A percentile compares a stretch with the other conserved stretches of the same genome.
These are phyloP conservation scores for Chamaecyparis obtusa DNA, from an alignment of 75 land plant species.

Conservation along the genomic window DNA sequence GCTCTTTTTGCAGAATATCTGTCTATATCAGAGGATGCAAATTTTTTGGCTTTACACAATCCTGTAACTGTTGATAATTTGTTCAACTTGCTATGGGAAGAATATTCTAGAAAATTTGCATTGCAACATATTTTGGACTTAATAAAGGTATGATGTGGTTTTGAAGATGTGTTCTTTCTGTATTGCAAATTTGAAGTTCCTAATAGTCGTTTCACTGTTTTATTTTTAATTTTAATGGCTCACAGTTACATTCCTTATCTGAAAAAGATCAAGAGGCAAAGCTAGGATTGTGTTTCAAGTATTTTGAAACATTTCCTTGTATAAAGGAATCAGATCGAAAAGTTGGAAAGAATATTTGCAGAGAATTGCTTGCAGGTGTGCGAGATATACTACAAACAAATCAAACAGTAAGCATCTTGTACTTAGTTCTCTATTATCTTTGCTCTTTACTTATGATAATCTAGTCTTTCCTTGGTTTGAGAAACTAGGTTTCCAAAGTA, in stretches of 20 bases:
- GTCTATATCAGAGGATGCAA: slow-evolving; percentile 60
- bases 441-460: neutral
- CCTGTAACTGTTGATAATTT: slow-evolving; percentile 59
- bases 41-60: slow-evolving; percentile 51
- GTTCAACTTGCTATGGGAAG: slow-evolving; percentile 87
- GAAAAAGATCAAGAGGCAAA: slow-evolving; percentile 74
- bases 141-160: slow-evolving; percentile 63
- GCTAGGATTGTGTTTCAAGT: slow-evolving; percentile 76
- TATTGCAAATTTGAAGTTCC: neutral
- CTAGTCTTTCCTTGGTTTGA: neutral
- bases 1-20: slow-evolving; percentile 66
- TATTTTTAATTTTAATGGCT: slow-evolving; percentile 4
- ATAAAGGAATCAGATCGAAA: slow-evolving; percentile 54
- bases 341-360: slow-evolving; percentile 46
- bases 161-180: slow-evolving; percentile 5
- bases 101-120: slow-evolving; percentile 51
- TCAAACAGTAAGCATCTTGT: slow-evolving; percentile 11
- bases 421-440: neutral
- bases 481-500: neutral
- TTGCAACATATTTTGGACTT: slow-evolving; percentile 60
- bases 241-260: slow-evolving; percentile 57
- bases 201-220: neutral
- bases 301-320: slow-evolving; percentile 75
- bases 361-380: slow-evolving; percentile 72
- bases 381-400: slow-evolving; percentile 67